Evolutionary conservation across 2,329 filamentous ascomycete genomes (phyloP).

Genomic region (Paecilomyces sp.): DNA sequence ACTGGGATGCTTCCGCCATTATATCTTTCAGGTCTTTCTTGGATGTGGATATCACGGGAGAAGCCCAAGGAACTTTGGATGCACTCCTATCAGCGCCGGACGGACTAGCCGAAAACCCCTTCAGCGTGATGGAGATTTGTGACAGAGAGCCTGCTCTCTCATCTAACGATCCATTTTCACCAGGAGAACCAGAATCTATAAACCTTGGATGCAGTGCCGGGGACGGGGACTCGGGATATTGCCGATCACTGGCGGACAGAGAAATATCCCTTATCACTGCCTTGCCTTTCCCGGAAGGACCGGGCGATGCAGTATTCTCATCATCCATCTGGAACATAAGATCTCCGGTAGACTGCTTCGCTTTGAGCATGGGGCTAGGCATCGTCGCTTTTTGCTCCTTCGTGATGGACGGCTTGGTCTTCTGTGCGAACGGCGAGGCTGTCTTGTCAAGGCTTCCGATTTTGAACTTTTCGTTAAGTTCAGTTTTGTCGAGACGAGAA

Average conservation of each 20-base stretch:
- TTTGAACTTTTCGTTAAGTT: conserved; percentile 56
- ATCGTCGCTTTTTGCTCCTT: conserved; percentile 41
- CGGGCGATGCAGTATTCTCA: conserved; percentile 39
- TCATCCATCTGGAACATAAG: conserved; percentile 96
- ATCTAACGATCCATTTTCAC: conserved; percentile 19
- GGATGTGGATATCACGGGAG: conserved; percentile 46
- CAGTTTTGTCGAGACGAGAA: conserved; percentile 56
- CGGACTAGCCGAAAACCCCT: conserved; percentile 17
- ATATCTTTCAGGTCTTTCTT: conserved; percentile 73
- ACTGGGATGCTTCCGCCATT: conserved; percentile 55
- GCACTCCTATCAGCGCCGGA: conserved; percentile 18
- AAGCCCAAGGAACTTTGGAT: conserved; percentile 45
- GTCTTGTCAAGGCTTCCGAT: conserved; percentile 61
- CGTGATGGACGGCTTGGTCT: conserved; percentile 33
- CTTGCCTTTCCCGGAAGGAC: conserved; percentile 22
- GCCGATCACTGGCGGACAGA: conserved; percentile 10
- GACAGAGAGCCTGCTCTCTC: conserved; percentile 20
- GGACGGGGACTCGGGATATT: conserved; percentile 15
- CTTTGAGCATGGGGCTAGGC: conserved; percentile 59
- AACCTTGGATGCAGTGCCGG: conserved; percentile 19
- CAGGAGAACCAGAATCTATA: conserved; percentile 18
- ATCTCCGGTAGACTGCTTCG: conserved; percentile 63
- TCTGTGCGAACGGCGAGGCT: conserved; percentile 38
- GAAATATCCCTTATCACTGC: conserved; percentile 13
- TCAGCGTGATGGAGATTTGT: conserved; percentile 8